Base-by-base conservation (phyloP, 306 rosid species). In the Comarum palustre region DNA sequence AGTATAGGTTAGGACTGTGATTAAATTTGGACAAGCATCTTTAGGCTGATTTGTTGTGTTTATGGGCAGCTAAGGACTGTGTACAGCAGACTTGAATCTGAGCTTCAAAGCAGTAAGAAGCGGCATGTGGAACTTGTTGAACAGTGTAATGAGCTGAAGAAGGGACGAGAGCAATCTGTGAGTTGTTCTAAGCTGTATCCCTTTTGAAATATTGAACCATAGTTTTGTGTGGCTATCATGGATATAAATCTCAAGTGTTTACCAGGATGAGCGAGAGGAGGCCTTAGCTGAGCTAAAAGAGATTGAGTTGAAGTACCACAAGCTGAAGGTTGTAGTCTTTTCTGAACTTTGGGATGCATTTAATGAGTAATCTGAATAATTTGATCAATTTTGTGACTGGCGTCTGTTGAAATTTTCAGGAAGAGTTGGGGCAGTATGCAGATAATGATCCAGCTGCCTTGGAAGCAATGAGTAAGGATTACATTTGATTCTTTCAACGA, bases 361-460 rank as follows among this genome's bases (percentile, higher is more conserved):
- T n/a, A n/a, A n/a, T 61, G 54, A 19, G 68, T 25, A 54, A 52
- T 52, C 65, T 57, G 25, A 13, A 46, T 55, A 17, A 39, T 77
- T 42, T 4, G 2, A 45, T 34, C 34, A 60, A 76, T 67, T 39
- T 61, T 73, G 66, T 77, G 75, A 73, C 72, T 29, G 15, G 76
- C 63, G 71, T 50, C 69, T 42, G 31, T 73, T 61, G 48, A 65
- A 42, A 34, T 77, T 86, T 74, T 71, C 89, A 94, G 98, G 84
- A 71, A 51, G 96, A 94, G 81, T 54, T 94, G 87, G 83, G 77
- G 71, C 88, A 88, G 72, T 94, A 86, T 82, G 92, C 85, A 79
- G 98, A 94, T 69, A 94, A 94, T 45, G 98, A 94, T 82, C 98
- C 97, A 1, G 97, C 98, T 69, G 91, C 95, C 81, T 79, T 89